Base-by-base conservation (phyloP, 2,329 filamentous ascomycete species). In the Scedosporium boydii region DNA sequence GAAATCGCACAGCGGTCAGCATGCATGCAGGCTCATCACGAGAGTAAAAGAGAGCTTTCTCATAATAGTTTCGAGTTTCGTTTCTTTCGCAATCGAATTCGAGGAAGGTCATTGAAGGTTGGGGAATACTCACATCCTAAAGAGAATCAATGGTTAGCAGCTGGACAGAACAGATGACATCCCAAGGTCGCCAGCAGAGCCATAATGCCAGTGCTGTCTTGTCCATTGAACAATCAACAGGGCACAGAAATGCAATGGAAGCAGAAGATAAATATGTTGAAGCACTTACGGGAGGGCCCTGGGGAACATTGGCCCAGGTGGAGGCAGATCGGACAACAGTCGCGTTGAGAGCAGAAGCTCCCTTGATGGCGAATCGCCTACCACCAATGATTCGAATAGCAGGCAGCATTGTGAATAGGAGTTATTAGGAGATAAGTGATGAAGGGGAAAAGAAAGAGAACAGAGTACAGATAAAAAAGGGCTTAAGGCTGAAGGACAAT, bases 271-370 rank as follows among this genome's bases (percentile, higher is more conserved):
- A 58, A 18, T 23, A 46, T n/a, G 23, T 14, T 6, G 14, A 38
- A 59, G 23, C 51, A 85, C 89, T 78, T 86, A 95, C 92, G 74
- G 93, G 93, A 84, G 93, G 93, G 67, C 93, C 93, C 79, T 97
- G 91, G 68, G 91, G 88, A 62, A 98, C 91, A 72, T 90, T 89
- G 73, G 90, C 86, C 93, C 93, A 98, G 68, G 89, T 90, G 65
- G 92, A 96, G 70, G 87, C 73, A 67, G 87, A 75, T 66, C 82
- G 84, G 62, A 23, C 51, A 23, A 76, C 68, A 66, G 74, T 75
- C 63, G 74, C 71, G 58, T 78, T 70, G 68, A 74, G 74, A 68
- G 77, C 69, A 65, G 75, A 70, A 55, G 75, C 73, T 65, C 73
- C 71, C 65, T 75, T 76, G 66, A 75, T 70, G 65, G 72, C 74